phyloP scores from a whole-genome alignment of 371 early-diverging fungal species.

The Nematocida major region DNA sequence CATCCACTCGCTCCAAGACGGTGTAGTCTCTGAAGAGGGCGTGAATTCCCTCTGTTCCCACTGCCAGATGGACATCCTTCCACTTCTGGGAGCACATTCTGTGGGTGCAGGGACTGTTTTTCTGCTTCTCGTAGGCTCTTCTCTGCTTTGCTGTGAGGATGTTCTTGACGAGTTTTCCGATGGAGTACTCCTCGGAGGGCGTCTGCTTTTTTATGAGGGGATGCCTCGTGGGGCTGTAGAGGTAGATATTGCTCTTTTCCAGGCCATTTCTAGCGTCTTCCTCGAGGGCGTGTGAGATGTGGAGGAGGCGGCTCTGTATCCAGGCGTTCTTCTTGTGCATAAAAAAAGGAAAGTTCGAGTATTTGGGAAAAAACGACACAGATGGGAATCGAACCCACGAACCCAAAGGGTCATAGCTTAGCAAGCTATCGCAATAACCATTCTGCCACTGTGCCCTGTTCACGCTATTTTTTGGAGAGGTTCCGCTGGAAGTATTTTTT shows the following conservation, averaged over 20 bases:
- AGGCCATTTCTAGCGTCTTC: neutral
- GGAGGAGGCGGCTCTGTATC: neutral
- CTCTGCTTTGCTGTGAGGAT: neutral
- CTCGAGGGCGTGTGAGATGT: neutral
- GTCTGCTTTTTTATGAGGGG: neutral
- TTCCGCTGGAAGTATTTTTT: no score
- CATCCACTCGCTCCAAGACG: neutral
- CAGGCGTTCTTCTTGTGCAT: neutral
- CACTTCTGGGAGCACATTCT: neutral
- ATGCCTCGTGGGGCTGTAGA: neutral
- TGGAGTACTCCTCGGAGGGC: neutral
- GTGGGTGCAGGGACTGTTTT: neutral
- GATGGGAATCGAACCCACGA: constrained; percentile 55
- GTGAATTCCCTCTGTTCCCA: neutral
- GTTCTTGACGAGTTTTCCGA: neutral
- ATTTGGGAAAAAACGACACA: constrained; percentile 33
- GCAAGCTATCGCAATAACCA: constrained; percentile 49
- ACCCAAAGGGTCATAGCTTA: constrained; percentile 45
- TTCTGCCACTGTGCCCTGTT: constrained; percentile 50
- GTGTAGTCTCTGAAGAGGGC: neutral
- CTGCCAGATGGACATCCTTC: neutral
- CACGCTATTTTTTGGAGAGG: no score
- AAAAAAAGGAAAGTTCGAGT: neutral
- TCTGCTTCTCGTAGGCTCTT: neutral
- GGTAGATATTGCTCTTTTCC: neutral